phyloP scores from a whole-genome alignment of 192 early-diverging fungal genomes.

The Linnemannia exigua region DNA sequence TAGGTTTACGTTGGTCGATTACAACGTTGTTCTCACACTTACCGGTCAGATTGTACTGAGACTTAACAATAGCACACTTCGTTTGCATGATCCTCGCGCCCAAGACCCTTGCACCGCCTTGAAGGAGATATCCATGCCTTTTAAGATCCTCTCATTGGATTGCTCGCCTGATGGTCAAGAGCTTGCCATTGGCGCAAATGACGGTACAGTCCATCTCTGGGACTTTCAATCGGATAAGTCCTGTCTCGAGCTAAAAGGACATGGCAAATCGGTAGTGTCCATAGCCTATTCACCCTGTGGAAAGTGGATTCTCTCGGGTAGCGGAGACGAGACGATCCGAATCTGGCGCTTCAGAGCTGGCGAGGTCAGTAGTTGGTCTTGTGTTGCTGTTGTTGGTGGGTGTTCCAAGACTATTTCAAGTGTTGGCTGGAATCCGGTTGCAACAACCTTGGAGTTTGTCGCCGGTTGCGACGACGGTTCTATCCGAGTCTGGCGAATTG shows the following conservation, averaged over 20 bases:
- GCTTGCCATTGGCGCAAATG: neutral
- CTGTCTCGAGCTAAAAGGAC: neutral
- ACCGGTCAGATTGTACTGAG: too few relatives aligned
- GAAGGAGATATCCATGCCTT: too few relatives aligned
- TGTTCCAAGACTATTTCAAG: neutral
- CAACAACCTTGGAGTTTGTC: neutral
- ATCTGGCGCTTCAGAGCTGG: neutral
- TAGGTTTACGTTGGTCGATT: too few relatives aligned
- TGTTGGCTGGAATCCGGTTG: neutral
- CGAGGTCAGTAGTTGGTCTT: neutral
- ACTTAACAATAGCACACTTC: too few relatives aligned
- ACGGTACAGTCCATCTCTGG: neutral
- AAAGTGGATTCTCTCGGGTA: neutral
- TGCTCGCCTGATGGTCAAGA: neutral
- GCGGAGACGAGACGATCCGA: neutral
- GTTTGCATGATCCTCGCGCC: too few relatives aligned
- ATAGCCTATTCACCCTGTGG: neutral
- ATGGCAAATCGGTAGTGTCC: neutral
- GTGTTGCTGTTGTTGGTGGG: neutral
- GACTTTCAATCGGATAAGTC: neutral
- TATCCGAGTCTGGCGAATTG: neutral
- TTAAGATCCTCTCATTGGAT: too few relatives aligned
- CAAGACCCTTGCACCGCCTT: too few relatives aligned
- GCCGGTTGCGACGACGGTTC: neutral
- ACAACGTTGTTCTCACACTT: too few relatives aligned